Evolutionary conservation across 2,329 filamentous ascomycete genomes (phyloP), one percentile per base, ranked within the genome.

Genomic region (Talaromyces rugulosus): DNA sequence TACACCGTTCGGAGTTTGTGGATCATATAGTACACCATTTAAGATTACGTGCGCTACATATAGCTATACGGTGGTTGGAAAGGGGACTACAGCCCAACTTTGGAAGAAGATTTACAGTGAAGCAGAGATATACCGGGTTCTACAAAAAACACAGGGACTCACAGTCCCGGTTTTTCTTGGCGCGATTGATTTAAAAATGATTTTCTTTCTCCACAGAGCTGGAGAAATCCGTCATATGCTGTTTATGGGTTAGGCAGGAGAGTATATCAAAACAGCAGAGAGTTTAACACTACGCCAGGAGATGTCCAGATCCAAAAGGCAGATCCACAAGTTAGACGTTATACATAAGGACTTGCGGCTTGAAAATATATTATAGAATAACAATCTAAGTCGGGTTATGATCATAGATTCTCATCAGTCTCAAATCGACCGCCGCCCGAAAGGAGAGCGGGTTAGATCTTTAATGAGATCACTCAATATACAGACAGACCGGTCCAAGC

Each of bases 201-300:
- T 28, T 11, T 56, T 47, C 4, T 74, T 73, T 55, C 65, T 73
- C 5, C 62, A 74, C 61, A 65, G 69, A 1, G 67, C 66, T 58
- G 66, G 69, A 34, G 50, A 67, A 31, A 73, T 73, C 55, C 66
- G 65, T 5, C 66, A 74, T 60, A 73, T 73, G 67, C 66, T 74
- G 2, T 61, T 74, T 0, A 73, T 74, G 69, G 69, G 33, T 40
- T 74, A 67, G 70, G 70, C 64, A 9, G 67, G 67, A 18, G 52
- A 31, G 31, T 50, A 53, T 27, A 4, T 31, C 36, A 18, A 5
- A 27, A 12, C 11, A 27, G 14, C n/a, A 5, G 3, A 54, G 5
- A 59, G 23, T 14, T 51, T 23, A 36, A 44, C n/a, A 7, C 18
- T 40, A 3, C 7, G n/a, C 6, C 5, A 54, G 2, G 33, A 59